Percentiles rank a stretch among this genome's conserved stretches.
Conservation (phyloP, 352 stramenopile species). For the Phytophthora idaei region DNA sequence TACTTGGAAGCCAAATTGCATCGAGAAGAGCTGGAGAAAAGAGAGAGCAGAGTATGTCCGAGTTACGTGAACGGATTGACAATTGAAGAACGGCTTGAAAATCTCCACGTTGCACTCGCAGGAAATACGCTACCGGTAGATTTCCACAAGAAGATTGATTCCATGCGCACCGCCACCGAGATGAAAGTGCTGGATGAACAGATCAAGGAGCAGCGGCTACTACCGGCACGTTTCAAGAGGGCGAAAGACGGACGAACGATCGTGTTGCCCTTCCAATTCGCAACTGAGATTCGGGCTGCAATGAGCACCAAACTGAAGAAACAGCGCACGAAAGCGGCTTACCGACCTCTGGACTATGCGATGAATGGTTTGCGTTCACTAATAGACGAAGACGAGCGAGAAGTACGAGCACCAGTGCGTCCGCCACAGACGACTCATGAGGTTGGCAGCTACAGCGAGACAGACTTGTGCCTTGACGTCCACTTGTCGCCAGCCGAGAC, state of each 20-base stretch:
- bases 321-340: conserved; percentile 3
- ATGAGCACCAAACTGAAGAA: conserved; percentile 27
- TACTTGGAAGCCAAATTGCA: conserved; percentile 46
- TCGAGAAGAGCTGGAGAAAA: conserved; percentile 50
- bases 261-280: conserved; percentile 49
- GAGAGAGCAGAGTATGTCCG: conserved; percentile 42
- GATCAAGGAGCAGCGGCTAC: conserved; percentile 38
- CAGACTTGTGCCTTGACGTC: conserved; percentile 44
- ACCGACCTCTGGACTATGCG: conserved; percentile 12
- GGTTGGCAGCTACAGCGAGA: neutral
- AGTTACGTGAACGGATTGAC: conserved; percentile 59
- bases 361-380: conserved; percentile 31
- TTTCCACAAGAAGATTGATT: conserved; percentile 59
- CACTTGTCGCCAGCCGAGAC: conserved; percentile 51
- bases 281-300: conserved; percentile 40
- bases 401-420: neutral
- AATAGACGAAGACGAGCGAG: conserved; percentile 5
- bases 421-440: neutral
- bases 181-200: conserved; percentile 37
- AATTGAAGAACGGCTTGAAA: conserved; percentile 54
- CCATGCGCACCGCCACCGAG: conserved; percentile 48
- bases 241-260: conserved; percentile 48
- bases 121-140: conserved; percentile 50
- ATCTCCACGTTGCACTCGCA: conserved; percentile 45
- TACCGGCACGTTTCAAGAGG: conserved; percentile 40